A percentile compares a stretch with the other conserved stretches of the same genome.
phyloP scores from a whole-genome alignment of 768 basidiomycete genomes.

The Mycena floridula region DNA sequence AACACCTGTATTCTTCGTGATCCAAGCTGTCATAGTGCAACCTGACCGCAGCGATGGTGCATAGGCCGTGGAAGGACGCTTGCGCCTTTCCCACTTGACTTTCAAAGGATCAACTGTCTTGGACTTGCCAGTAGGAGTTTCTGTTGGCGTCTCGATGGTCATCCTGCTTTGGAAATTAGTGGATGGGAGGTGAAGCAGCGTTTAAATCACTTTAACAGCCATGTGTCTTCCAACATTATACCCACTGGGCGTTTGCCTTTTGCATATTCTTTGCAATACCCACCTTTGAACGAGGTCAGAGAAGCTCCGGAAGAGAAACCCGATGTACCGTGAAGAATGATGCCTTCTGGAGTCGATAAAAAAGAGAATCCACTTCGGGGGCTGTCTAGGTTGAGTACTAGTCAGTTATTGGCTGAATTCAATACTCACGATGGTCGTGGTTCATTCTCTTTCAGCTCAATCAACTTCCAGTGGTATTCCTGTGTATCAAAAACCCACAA shows the following conservation, averaged over 20 bases:
- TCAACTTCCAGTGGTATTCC: slow-evolving; percentile 79
- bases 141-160: slow-evolving; percentile 13
- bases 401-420: background rate
- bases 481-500: slow-evolving; percentile 84
- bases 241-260: slow-evolving; percentile 85
- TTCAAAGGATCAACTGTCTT: slow-evolving; percentile 39
- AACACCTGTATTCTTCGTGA: slow-evolving; percentile 58
- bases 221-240: slow-evolving; percentile 86
- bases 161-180: slow-evolving; percentile 19
- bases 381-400: slow-evolving; percentile 24
- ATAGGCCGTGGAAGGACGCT: slow-evolving; percentile 62
- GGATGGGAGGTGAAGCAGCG: background rate
- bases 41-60: slow-evolving; percentile 71
- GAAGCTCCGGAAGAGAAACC: background rate
- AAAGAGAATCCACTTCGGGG: slow-evolving; percentile 84
- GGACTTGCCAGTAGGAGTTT: slow-evolving; percentile 15
- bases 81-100: slow-evolving; percentile 84
- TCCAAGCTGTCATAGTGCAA: slow-evolving; percentile 85
- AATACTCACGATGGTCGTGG: slow-evolving; percentile 61
- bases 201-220: slow-evolving; percentile 67
- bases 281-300: slow-evolving; percentile 38
- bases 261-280: slow-evolving; percentile 85
- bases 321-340: slow-evolving; percentile 63
- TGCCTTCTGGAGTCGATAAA: slow-evolving; percentile 68
- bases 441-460: slow-evolving; percentile 70